Evolutionary conservation across 2,329 filamentous ascomycete genomes (phyloP).

Genomic region (Cordyceps cicadae): DNA sequence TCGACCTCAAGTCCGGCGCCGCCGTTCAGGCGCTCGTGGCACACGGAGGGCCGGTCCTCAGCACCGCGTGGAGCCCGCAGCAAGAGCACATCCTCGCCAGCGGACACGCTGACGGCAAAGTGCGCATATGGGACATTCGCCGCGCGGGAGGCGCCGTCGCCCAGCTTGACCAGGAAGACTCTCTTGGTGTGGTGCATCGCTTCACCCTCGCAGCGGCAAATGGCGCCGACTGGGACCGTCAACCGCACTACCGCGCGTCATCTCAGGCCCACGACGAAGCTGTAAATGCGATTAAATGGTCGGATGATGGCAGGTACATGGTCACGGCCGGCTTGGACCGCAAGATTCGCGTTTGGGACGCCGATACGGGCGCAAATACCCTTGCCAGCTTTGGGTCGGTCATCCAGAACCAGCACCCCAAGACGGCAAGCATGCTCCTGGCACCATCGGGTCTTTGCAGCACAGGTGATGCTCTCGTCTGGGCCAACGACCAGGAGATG

Average conservation of each 20-base stretch:
- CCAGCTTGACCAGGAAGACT: constrained; percentile 76
- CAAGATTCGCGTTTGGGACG: constrained; percentile 80
- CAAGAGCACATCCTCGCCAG: constrained; percentile 74
- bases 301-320: constrained; percentile 66
- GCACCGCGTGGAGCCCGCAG: constrained; percentile 73
- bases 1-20: constrained; percentile 78
- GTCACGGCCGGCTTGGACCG: constrained; percentile 78
- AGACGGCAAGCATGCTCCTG: constrained; percentile 52
- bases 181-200: constrained; percentile 52
- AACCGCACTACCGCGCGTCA: constrained; percentile 36
- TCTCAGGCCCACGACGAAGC: constrained; percentile 68
- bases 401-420: constrained; percentile 63
- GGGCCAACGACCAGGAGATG: constrained; percentile 75
- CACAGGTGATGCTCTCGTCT: constrained; percentile 62
- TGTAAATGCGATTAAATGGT: constrained; percentile 82
- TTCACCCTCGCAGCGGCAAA: constrained; percentile 26
- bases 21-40: constrained; percentile 61
- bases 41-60: constrained; percentile 58
- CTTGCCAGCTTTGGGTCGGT: constrained; percentile 80
- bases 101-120: constrained; percentile 74
- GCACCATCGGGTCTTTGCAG: constrained; percentile 52
- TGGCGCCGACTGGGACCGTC: constrained; percentile 22
- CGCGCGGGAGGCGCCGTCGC: constrained; percentile 69
- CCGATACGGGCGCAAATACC: constrained; percentile 72
- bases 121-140: constrained; percentile 81